Evolutionary conservation across 345 rosid species (phyloP), one percentile per base, ranked within the genome.

Genomic region (Cochlearia excelsa): DNA sequence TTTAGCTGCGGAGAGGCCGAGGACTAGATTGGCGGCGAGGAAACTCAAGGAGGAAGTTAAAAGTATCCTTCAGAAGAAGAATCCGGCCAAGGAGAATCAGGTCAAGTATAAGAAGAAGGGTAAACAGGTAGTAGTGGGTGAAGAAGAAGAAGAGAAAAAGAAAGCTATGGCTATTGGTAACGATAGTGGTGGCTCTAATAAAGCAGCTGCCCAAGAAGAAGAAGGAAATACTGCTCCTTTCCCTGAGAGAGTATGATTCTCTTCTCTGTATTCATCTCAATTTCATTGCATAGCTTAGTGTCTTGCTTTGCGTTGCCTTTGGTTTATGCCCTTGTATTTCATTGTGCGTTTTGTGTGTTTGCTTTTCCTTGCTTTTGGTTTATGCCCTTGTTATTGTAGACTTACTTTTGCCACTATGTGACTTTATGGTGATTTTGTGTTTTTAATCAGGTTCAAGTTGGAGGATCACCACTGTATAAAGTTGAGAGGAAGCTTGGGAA

Each of bases 201-300:
- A 82, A 73, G 97, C 82, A 30, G 85, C 80, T 58, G 92, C 84
- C 0, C 84, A 72, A 56, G 97, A 90, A 68, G 97, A 93, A 74
- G 99, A 93, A 77, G 94, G 92, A 44, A 84, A 75, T 54, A 82
- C 96, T 8, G 88, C 82, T 6, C 99, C 99, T 23, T 79, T 93
- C 52, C 99, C 99, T 0, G 96, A 93, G 61, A 82, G 80, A 77
- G 99, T 93, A 74, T 26, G 2, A 0, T 37, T 57, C 27, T 49
- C 2, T 30, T 37, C 7, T 37, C 7, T 4, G 40, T 16, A 37
- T 37, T 37, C 7, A 3, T 34, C 4, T 3, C 3, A 34, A 3
- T 34, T 34, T 16, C 23, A 16, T 16, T 16, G 23, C 23, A 16
- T 16, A 16, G 23, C 23, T 16, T 16, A 16, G 23, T 16, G 23